Evolutionary conservation across 805 yeast genomes (phyloP), one percentile per base, ranked within the genome.

Genomic region (Ogataea pilisensis): DNA sequence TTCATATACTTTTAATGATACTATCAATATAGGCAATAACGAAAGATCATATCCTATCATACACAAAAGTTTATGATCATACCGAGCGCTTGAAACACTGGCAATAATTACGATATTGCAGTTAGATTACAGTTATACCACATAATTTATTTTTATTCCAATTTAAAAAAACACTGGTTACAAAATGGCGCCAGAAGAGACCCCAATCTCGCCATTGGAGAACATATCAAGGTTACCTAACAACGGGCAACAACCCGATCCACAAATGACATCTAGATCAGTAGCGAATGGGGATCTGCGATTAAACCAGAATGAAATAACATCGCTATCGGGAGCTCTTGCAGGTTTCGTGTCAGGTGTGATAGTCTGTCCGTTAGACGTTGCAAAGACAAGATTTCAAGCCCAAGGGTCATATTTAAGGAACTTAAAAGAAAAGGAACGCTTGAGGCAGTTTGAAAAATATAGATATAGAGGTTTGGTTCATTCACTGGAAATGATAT

Each of bases 361-460:
- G 2, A 71, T 78, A 2, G 99, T 93, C 6, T 93, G 98, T 63
- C 99, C 99, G 0, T 66, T 93, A 26, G 99, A 93, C 58, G 99
- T 93, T 35, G 91, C 93, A 12, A 93, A 93, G 63, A 93, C 99
- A 5, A 68, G 95, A 52, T 71, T 90, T 34, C 99, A 91, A 64
- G 97, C 97, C 1, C 95, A 87, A 58, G 95, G 96, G 7, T 76
- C 70, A 39, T 62, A 49, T 34, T 46, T 65, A 16, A 46, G 53
- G 36, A 46, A 48, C 12, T 35, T 52, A 14, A 40, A 48, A 8
- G 44, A 40, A 8, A 36, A 37, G 30, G 26, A 31, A 27, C 47
- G 31, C 29, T 37, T 48, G 25, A 17, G 36, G 12, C n/a, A 32
- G 2, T 61, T 58, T 32, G 46, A 46, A 30, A 42, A 42, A 39